Conservation (phyloP, 176 grass and related monocot genomes). For the Guadua angustifolia region DNA sequence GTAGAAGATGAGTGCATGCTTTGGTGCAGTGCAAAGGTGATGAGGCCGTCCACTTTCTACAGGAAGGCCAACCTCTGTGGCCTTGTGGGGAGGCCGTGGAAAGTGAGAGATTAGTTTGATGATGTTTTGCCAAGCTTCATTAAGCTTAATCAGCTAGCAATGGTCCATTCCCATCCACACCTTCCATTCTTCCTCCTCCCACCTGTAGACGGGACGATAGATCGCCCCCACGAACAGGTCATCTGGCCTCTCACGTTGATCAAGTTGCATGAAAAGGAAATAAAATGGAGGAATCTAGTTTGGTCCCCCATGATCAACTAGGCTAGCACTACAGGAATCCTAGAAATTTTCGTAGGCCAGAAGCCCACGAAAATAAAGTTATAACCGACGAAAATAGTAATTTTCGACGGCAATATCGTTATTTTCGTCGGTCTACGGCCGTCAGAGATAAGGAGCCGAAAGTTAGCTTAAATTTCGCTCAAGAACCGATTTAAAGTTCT, state of each 20-base stretch:
- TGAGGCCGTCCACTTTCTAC: background rate
- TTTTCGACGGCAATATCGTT: too few relatives aligned
- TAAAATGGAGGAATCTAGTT: background rate
- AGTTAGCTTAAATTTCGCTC: too few relatives aligned
- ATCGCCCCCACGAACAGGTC: too few relatives aligned
- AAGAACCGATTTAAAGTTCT: too few relatives aligned
- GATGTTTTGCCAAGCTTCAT: conserved; percentile 30
- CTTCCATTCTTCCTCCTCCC: background rate
- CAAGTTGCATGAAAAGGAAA: background rate
- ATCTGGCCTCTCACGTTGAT: background rate
- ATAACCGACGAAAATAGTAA: too few relatives aligned
- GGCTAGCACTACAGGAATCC: too few relatives aligned
- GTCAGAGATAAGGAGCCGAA: too few relatives aligned
- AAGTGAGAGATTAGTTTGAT: conserved; percentile 8
- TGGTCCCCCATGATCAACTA: too few relatives aligned
- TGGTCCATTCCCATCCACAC: conserved; percentile 19
- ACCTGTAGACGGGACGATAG: too few relatives aligned
- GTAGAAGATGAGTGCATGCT: background rate
- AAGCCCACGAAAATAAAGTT: too few relatives aligned
- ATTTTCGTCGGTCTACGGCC: too few relatives aligned
- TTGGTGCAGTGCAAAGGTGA: background rate
- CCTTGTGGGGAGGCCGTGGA: background rate
- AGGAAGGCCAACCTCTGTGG: background rate
- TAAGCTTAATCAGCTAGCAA: conserved; percentile 9
- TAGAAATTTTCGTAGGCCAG: too few relatives aligned